Evolutionary conservation across 2,329 filamentous ascomycete genomes (phyloP).

Genomic region (Aspergillus awamori): DNA sequence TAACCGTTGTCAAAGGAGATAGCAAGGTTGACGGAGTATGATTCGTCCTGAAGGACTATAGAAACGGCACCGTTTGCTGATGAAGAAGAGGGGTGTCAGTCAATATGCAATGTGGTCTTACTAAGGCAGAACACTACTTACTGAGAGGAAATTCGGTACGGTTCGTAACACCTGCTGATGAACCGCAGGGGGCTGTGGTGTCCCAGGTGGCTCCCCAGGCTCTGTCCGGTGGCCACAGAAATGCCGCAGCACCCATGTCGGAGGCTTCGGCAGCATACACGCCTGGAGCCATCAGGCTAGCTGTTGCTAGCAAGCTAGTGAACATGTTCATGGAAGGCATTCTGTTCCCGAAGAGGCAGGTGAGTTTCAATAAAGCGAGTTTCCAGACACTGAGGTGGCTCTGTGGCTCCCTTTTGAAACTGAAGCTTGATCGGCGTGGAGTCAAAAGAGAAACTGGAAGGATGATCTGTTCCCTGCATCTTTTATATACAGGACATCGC

Average conservation of each 20-base stretch:
- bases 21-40: conserved; percentile 57
- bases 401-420: no score
- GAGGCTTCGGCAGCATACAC: conserved; percentile 22
- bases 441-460: no score
- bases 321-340: conserved; percentile 15
- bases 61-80: conserved; percentile 59
- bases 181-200: conserved; percentile 62
- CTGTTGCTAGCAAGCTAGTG: neutral
- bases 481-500: neutral
- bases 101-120: no score
- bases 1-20: conserved; percentile 57
- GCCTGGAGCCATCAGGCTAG: neutral
- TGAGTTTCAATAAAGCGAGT: neutral
- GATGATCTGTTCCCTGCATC: neutral
- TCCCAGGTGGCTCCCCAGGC: conserved; percentile 58
- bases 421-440: neutral
- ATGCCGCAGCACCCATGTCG: conserved; percentile 60
- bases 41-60: conserved; percentile 60
- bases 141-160: conserved; percentile 61
- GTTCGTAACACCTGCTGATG: conserved; percentile 50
- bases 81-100: neutral
- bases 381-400: neutral
- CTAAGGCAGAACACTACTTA: conserved; percentile 31
- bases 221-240: conserved; percentile 64
- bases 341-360: neutral